These are phyloP conservation scores for Geotrichum histeridarum DNA, from an alignment of 1,139 yeast genomes.

Conservation along the genomic window DNA sequence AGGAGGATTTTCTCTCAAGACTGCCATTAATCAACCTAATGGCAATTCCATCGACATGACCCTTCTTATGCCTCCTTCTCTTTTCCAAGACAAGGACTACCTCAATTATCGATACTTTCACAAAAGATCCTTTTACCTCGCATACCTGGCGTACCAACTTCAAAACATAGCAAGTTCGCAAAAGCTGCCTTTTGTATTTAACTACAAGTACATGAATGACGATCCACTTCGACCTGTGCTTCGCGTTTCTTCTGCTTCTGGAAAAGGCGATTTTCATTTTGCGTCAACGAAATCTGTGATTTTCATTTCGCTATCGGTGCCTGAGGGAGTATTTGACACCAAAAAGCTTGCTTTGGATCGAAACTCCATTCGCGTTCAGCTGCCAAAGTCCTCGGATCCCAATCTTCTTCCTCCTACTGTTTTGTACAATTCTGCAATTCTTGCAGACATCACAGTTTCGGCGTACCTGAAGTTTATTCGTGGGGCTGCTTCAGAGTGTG, in stretches of 20 bases:
- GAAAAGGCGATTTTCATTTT: conserved; percentile 46
- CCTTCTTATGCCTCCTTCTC: conserved; percentile 68
- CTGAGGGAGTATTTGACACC: conserved; percentile 62
- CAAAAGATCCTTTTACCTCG: conserved; percentile 82
- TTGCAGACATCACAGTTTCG: conserved; percentile 63
- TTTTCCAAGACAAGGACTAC: conserved; percentile 83
- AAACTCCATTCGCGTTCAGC: conserved; percentile 52
- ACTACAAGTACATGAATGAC: conserved; percentile 50
- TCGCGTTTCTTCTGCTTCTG: conserved; percentile 22
- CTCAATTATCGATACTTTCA: conserved; percentile 84
- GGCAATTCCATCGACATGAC: conserved; percentile 71
- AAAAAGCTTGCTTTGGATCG: conserved; percentile 74
- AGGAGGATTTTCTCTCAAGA: conserved; percentile 85
- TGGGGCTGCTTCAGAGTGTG: conserved; percentile 68
- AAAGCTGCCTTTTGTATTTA: conserved; percentile 44
- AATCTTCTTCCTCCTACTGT: conserved; percentile 69
- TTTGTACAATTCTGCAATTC: conserved; percentile 71
- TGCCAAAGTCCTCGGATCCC: conserved; percentile 25
- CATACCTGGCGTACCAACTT: conserved; percentile 65
- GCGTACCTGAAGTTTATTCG: conserved; percentile 71
- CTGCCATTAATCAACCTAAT: conserved; percentile 61
- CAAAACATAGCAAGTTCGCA: conserved; percentile 51
- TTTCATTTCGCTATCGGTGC: conserved; percentile 68
- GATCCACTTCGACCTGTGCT: conserved; percentile 37
- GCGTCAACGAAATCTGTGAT: conserved; percentile 66